Evolutionary conservation across 2,329 filamentous ascomycete species (phyloP).

Genomic region (Aspergillus proliferans): DNA sequence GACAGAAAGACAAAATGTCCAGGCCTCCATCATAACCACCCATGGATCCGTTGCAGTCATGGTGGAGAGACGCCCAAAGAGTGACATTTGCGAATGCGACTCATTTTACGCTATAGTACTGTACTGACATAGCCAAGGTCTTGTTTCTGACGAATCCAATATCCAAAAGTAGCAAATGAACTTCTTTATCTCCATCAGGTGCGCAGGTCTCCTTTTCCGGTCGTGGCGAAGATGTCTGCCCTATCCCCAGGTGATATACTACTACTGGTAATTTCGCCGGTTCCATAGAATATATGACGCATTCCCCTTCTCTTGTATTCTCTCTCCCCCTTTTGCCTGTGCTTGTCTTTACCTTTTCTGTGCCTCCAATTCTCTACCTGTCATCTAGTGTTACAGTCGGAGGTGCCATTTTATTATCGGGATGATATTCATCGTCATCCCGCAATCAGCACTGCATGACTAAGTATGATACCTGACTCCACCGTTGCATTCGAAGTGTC

Average conservation of each 20-base stretch:
- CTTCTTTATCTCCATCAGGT: no score
- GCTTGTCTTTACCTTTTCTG: no score
- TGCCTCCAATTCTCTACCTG: not conserved
- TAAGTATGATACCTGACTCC: not conserved
- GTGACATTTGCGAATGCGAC: not conserved
- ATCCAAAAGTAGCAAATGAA: no score
- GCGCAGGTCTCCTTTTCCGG: no score
- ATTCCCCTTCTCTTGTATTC: no score
- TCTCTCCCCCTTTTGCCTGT: no score
- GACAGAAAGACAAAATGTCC: not conserved
- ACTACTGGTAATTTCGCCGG: no score
- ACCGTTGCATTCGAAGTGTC: not conserved
- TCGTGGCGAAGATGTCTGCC: no score
- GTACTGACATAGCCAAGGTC: no score
- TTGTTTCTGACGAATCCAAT: no score
- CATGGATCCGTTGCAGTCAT: constrained; percentile 1
- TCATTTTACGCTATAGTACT: not conserved
- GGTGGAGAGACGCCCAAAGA: not conserved
- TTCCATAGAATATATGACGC: no score
- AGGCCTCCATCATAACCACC: not conserved
- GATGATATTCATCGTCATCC: not conserved
- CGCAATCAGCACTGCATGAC: not conserved
- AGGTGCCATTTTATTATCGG: not conserved
- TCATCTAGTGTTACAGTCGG: not conserved
- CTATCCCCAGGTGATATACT: no score